Percentiles rank a stretch among this genome's conserved stretches.
Evolutionary conservation across 768 basidiomycete genomes (phyloP).

Genomic region (Mrakia frigida): DNA sequence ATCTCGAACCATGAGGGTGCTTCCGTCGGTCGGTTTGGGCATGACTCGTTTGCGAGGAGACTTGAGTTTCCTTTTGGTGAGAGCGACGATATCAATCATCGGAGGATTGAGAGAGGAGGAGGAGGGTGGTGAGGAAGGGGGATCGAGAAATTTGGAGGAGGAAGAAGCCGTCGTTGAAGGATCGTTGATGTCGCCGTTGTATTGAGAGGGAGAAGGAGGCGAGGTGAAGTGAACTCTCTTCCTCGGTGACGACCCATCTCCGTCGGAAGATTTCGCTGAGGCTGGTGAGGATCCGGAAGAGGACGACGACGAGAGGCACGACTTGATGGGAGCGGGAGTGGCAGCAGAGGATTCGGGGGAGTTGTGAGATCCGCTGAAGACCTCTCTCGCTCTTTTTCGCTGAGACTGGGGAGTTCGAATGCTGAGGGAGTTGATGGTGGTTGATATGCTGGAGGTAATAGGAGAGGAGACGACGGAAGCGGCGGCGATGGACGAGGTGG

Average conservation of each 20-base stretch:
- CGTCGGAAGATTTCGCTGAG: not conserved
- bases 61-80: constrained; percentile 12
- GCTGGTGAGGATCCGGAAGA: constrained; percentile 6
- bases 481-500: not conserved
- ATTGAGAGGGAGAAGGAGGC: not conserved
- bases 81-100: constrained; percentile 12
- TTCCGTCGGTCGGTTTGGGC: not conserved
- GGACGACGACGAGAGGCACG: constrained; percentile 9
- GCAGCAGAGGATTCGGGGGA: not conserved
- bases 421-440: constrained; percentile 15
- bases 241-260: not conserved
- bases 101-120: constrained; percentile 3
- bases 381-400: not conserved
- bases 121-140: not conserved
- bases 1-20: not conserved
- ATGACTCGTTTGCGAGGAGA: constrained; percentile 14
- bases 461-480: not conserved
- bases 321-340: constrained; percentile 9
- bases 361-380: constrained; percentile 11
- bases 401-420: constrained; percentile 5
- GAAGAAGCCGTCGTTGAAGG: not conserved
- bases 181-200: not conserved
- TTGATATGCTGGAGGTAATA: not conserved
- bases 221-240: constrained; percentile 8
- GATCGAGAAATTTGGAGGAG: not conserved